Conservation (phyloP, 148 eudicot species). For the Fagopyrum homotropicum region DNA sequence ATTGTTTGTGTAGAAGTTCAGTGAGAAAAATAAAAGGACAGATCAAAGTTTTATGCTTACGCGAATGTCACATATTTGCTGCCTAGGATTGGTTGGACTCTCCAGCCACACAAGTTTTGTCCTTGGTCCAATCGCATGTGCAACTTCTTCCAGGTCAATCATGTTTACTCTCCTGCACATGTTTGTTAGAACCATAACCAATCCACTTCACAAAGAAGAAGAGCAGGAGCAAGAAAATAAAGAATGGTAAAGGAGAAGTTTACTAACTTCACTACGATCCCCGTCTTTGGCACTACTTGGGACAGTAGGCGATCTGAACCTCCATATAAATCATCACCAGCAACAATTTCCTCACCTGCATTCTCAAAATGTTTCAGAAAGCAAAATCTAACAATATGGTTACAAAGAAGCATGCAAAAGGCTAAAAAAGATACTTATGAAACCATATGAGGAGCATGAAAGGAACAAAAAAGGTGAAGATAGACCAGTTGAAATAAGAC, state of each 20-base stretch:
- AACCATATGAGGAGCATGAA: background rate
- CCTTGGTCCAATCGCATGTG: constrained; percentile 72
- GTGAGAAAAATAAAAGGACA: background rate
- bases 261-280: constrained; percentile 84
- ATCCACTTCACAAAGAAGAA: background rate
- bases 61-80: constrained; percentile 88
- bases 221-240: background rate
- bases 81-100: constrained; percentile 96
- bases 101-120: constrained; percentile 99
- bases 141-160: constrained; percentile 70
- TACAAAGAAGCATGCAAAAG: background rate
- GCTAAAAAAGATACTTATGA: background rate
- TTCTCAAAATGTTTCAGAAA: constrained; percentile 13
- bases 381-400: background rate
- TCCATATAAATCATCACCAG: constrained; percentile 96
- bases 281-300: constrained; percentile 68
- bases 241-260: constrained; percentile 7
- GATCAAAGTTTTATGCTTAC: constrained; percentile 24
- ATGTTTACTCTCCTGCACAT: constrained; percentile 62
- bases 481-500: constrained; percentile 76
- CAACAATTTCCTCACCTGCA: constrained; percentile 89
- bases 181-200: background rate
- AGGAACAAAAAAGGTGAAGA: constrained; percentile 1
- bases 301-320: constrained; percentile 95
- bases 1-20: background rate